Evolutionary conservation across 768 basidiomycete genomes (phyloP), one percentile per base, ranked within the genome.

Genomic region (Lentinus tigrinus): DNA sequence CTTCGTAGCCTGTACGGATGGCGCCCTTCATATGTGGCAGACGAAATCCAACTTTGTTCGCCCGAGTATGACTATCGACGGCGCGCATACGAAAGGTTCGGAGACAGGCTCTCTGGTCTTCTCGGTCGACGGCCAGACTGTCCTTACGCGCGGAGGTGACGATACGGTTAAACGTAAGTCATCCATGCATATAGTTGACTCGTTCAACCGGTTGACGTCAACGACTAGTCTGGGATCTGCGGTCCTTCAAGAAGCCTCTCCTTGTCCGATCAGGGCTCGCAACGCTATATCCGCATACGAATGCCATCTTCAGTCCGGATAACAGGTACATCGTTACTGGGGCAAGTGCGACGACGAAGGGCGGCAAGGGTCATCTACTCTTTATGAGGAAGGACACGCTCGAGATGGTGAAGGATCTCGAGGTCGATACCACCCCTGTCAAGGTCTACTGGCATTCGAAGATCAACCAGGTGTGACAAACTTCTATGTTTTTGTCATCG

Each of bases 301-400:
- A 98, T 72, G 88, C 95, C 9, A 83, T 90, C 61, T 98, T 96
- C 74, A 97, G 95, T 63, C 97, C 97, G 0, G 93, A 97, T 71
- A 93, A 95, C 65, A 91, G 87, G 71, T 85, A 87, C 67, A 77
- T 98, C 50, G 77, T 98, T 53, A 95, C 95, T 10, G 95, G 97
- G 4, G 79, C 84, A 1, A 89, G 88, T 8, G 82, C 87, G 2
- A 75, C 83, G 10, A 73, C 83, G 39, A 89, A 87, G 65, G 87
- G 85, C 17, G 84, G 81, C 34, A 77, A 78, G 58, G 94, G 94
- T 0, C 81, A 81, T 58, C 75, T 98, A 54, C 72, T 91, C 56
- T 87, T 96, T 66, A 69, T 98, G 72, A 77, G 77, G 57, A 87
- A 87, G 68, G 83, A 87, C 56, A 81, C 79, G 38, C 74, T 97